Evolutionary conservation across 2,329 filamentous ascomycete genomes (phyloP).

Genomic region (Tolypocladium album): DNA sequence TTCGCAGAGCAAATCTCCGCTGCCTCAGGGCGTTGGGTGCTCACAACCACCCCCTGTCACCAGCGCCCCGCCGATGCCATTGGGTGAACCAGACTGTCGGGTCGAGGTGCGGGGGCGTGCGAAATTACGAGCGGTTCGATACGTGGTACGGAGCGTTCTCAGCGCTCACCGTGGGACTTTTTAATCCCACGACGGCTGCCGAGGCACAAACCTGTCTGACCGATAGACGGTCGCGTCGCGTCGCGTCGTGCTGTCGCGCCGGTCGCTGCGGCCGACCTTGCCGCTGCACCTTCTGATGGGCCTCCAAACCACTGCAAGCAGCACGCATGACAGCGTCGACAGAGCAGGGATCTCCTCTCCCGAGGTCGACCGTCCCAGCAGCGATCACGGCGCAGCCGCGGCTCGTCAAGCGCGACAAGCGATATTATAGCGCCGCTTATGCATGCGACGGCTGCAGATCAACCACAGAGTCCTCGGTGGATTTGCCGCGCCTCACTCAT

Average conservation of each 20-base stretch:
- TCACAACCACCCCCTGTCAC: not conserved
- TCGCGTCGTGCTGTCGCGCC: not conserved
- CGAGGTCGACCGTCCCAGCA: not conserved
- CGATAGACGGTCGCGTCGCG: not conserved
- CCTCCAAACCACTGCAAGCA: not conserved
- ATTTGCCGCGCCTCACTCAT: not conserved
- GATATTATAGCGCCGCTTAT: not conserved
- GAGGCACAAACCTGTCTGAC: not conserved
- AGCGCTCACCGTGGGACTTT: not conserved
- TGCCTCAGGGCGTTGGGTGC: not conserved
- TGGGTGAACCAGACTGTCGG: slow-evolving; percentile 13
- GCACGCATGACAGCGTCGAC: not conserved
- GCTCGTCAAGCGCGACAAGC: not conserved
- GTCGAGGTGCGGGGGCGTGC: slow-evolving; percentile 3
- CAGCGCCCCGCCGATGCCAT: slow-evolving; percentile 1
- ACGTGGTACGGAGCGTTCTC: not conserved
- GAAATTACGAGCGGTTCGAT: not conserved
- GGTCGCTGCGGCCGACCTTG: not conserved
- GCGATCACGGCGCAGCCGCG: not conserved
- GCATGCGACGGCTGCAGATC: not conserved
- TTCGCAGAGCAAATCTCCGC: not conserved
- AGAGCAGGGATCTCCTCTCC: not conserved
- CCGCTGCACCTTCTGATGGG: not conserved
- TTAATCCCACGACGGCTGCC: not conserved
- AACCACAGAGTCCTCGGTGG: not conserved